A percentile compares a stretch with the other conserved stretches of the same genome.
phyloP scores from a whole-genome alignment of 2,329 filamentous ascomycete species.

The Ceratocystis lukuohia region DNA sequence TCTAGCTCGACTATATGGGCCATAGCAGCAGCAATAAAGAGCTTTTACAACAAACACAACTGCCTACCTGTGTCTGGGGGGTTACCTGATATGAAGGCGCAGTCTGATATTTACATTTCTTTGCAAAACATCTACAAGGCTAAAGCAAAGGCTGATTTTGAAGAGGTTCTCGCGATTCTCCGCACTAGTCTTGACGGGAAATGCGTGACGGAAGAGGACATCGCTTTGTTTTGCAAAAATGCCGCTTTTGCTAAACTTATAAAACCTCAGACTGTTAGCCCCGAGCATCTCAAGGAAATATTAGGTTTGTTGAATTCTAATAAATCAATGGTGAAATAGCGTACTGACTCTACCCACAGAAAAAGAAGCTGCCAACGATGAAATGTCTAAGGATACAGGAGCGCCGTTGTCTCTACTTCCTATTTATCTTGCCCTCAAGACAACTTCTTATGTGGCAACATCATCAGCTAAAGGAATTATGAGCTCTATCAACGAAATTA shows the following conservation, averaged over 20 bases:
- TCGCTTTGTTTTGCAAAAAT: constrained; percentile 91
- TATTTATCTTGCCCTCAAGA: constrained; percentile 53
- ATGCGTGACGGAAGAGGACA: constrained; percentile 53
- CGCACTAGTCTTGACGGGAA: constrained; percentile 37
- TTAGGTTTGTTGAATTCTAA: constrained; percentile 6
- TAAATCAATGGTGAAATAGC: background rate
- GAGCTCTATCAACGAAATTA: constrained; percentile 6
- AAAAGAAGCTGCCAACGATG: constrained; percentile 41
- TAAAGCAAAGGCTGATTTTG: constrained; percentile 66
- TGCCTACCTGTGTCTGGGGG: constrained; percentile 73
- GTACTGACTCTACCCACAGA: constrained; percentile 28
- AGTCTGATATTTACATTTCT: constrained; percentile 76
- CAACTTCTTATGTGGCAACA: constrained; percentile 18
- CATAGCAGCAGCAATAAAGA: constrained; percentile 64
- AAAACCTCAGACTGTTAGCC: constrained; percentile 32
- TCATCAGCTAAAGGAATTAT: constrained; percentile 17
- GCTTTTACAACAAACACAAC: constrained; percentile 60
- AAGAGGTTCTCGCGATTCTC: constrained; percentile 57
- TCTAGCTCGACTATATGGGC: constrained; percentile 55
- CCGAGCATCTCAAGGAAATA: constrained; percentile 3
- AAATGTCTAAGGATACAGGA: constrained; percentile 35
- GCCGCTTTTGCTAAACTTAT: constrained; percentile 86
- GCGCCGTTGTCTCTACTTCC: constrained; percentile 49
- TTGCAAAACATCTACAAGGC: constrained; percentile 87
- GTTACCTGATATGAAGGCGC: constrained; percentile 94